These are phyloP conservation scores for Agastache rugosa DNA, from an alignment of 257 asterid genomes.

Conservation along the genomic window DNA sequence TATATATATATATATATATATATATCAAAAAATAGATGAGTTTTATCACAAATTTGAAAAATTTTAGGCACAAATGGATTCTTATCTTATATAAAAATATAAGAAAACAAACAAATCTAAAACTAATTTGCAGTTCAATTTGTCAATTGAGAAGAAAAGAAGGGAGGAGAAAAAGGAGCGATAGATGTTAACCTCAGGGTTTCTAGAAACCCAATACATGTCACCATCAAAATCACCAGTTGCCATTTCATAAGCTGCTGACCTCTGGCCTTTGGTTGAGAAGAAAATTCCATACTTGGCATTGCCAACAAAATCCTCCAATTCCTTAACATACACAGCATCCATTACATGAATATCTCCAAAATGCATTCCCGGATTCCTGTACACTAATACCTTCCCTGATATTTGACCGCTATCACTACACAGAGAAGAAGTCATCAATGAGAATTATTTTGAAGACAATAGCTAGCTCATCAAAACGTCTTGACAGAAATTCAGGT, in stretches of 20 bases:
- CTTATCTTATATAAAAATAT: too few relatives aligned
- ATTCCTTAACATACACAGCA: slow-evolving; percentile 67
- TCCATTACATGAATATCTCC: slow-evolving; percentile 75
- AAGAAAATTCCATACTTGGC: slow-evolving; percentile 86
- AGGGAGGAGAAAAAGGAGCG: background rate
- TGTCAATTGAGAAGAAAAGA: background rate
- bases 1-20: too few relatives aligned
- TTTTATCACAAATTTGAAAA: too few relatives aligned
- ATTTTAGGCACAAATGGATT: too few relatives aligned
- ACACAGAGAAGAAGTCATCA: slow-evolving; percentile 34
- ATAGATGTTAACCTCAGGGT: slow-evolving; percentile 68
- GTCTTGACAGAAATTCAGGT: slow-evolving; percentile 9
- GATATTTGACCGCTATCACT: slow-evolving; percentile 81
- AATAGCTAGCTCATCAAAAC: background rate
- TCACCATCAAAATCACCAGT: slow-evolving; percentile 96
- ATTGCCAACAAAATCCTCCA: slow-evolving; percentile 76
- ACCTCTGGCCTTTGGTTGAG: slow-evolving; percentile 72
- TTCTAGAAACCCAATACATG: slow-evolving; percentile 79
- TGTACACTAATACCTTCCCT: slow-evolving; percentile 78
- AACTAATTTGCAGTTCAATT: background rate
- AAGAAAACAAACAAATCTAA: background rate
- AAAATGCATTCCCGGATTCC: slow-evolving; percentile 88
- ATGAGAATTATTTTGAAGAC: slow-evolving; percentile 8
- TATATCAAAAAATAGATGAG: too few relatives aligned
- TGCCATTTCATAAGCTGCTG: slow-evolving; percentile 87